These are phyloP conservation scores for Nephelium lappaceum DNA, from an alignment of 345 rosid species.

Conservation along the genomic window DNA sequence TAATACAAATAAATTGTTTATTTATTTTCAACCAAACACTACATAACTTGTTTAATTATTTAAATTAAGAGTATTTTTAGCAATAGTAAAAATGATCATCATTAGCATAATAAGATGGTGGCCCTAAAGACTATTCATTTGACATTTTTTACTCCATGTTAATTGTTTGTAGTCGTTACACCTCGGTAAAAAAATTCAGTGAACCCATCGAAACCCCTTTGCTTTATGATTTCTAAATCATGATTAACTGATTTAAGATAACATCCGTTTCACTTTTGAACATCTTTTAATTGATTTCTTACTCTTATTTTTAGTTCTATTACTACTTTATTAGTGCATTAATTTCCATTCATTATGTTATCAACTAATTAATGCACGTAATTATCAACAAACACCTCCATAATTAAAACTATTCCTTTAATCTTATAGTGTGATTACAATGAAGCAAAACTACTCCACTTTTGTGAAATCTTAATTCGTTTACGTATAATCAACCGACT, in stretches of 20 bases:
- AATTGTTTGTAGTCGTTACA: neutral
- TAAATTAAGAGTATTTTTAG: too few species aligned
- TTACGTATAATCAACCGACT: too few species aligned
- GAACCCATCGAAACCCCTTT: neutral
- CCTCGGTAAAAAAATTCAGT: neutral
- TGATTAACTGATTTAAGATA: neutral
- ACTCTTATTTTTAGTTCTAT: neutral
- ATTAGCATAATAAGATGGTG: too few species aligned
- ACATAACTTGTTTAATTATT: too few species aligned
- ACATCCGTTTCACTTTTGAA: neutral
- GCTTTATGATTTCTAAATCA: neutral
- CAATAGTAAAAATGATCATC: too few species aligned
- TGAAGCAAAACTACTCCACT: neutral
- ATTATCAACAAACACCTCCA: too few species aligned
- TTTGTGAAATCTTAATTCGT: too few species aligned
- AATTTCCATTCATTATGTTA: slow-evolving; percentile 6
- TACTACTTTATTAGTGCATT: neutral
- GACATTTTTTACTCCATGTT: neutral
- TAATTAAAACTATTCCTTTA: too few species aligned
- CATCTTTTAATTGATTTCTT: neutral
- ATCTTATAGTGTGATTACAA: neutral
- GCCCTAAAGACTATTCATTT: neutral
- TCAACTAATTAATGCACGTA: neutral
- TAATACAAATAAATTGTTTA: too few species aligned
- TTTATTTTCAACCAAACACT: too few species aligned